Percentiles rank a stretch among this genome's conserved stretches.
phyloP scores from a whole-genome alignment of 2,329 filamentous ascomycete genomes.

The Clarireedia homoeocarpa region DNA sequence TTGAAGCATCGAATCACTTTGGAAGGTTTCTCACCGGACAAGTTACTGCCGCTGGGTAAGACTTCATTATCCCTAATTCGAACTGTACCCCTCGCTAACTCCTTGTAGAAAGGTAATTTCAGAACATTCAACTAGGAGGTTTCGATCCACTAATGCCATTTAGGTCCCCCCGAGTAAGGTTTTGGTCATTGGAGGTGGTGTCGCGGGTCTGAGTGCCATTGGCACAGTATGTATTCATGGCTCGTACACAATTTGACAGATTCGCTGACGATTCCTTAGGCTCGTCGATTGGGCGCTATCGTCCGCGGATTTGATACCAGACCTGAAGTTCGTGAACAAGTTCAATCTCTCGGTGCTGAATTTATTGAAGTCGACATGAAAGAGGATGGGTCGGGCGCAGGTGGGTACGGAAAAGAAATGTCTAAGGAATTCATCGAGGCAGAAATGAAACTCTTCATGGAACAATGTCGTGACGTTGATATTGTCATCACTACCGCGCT shows the following conservation, averaged over 20 bases:
- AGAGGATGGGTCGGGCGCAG: conserved; percentile 76
- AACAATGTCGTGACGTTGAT: conserved; percentile 80
- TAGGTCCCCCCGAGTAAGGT: conserved; percentile 89
- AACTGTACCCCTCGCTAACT: conserved; percentile 16
- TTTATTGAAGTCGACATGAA: conserved; percentile 81
- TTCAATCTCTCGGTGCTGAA: conserved; percentile 82
- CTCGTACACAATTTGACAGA: neutral
- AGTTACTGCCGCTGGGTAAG: conserved; percentile 73
- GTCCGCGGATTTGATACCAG: conserved; percentile 89
- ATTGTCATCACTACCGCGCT: conserved; percentile 91
- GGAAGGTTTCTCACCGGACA: conserved; percentile 84
- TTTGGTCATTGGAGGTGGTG: conserved; percentile 81
- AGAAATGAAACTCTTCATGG: conserved; percentile 86
- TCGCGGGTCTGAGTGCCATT: conserved; percentile 82
- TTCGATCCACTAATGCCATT: conserved; percentile 6
- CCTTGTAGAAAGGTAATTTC: conserved; percentile 23
- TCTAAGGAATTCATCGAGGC: conserved; percentile 88
- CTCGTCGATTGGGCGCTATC: conserved; percentile 78
- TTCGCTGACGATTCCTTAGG: conserved; percentile 30
- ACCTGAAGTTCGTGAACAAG: conserved; percentile 78
- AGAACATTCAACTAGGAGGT: too few relatives aligned
- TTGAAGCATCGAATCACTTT: conserved; percentile 85
- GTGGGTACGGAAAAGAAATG: conserved; percentile 91
- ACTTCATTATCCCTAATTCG: neutral
- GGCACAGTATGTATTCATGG: conserved; percentile 47